Base-by-base conservation (phyloP, 441 rosid genomes). In the Euphorbia corollata region DNA sequence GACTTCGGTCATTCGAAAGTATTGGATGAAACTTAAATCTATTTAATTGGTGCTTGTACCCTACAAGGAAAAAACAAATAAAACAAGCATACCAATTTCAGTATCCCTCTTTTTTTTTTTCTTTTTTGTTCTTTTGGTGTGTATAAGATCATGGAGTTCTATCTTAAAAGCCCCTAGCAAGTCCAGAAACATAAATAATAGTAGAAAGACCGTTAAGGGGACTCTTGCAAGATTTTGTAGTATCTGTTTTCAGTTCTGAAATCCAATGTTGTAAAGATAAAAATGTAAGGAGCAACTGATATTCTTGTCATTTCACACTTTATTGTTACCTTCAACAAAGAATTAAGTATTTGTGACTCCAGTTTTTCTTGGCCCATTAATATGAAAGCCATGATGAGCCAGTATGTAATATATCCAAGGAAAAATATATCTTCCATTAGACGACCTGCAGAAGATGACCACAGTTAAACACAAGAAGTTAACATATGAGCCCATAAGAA, bases 351-450 rank as follows among this genome's bases (percentile, higher is more conserved):
- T 60, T 77, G 86, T 0, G 68, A 30, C 18, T 74, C 75, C 13
- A 43, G 19, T 32, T 82, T 75, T 72, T 88, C 88, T 71, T 77
- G 84, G 61, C 86, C 82, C 78, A 70, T n/a, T 59, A 68, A 89
- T 61, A 73, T 78, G 68, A 68, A 75, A 83, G 71, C 94, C 80
- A 47, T 87, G 89, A 77, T 78, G 86, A 81, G 85, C 82, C 86
- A 90, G 74, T 85, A 91, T 82, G 72, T 81, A 81, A 66, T 85
- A 78, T 65, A 91, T 83, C 99, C 98, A 94, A 50, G 87, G 90
- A 54, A 91, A 87, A 70, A 87, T 77, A 71, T 66, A 55, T 60
- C 71, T 82, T 47, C 83, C 91, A 61, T 79, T 77, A 70, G 73
- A 66, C 36, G 84, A 80, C 85, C 99, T 94, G 87, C 75, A 73